These are phyloP conservation scores for Pochonia chlamydosporia DNA, from an alignment of 2,329 filamentous ascomycete species.

Conservation along the genomic window DNA sequence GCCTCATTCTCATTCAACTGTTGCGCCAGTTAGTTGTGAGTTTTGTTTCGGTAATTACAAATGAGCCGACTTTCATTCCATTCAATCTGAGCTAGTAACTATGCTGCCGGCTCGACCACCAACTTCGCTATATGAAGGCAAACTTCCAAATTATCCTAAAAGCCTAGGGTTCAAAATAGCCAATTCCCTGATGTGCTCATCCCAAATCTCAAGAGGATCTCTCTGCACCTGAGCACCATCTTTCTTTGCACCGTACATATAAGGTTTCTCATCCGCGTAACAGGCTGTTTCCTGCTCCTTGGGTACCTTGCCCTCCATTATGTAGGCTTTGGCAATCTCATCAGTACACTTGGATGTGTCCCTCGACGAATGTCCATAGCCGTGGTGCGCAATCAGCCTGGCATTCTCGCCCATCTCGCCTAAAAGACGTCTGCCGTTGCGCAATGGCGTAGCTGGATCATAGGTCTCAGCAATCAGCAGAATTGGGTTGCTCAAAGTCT, in stretches of 20 bases:
- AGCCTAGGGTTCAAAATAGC: constrained; percentile 10
- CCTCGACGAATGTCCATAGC: constrained; percentile 42
- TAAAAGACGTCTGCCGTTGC: constrained; percentile 38
- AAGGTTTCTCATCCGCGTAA: constrained; percentile 42
- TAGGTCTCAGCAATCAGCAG: constrained; percentile 43
- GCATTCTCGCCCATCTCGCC: constrained; percentile 42
- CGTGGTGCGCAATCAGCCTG: constrained; percentile 41
- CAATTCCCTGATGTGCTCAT: constrained; percentile 14
- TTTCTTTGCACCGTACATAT: constrained; percentile 30
- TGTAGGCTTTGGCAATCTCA: constrained; percentile 30
- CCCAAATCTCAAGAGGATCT: constrained; percentile 13
- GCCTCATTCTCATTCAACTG: too few relatives aligned
- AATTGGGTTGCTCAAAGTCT: constrained; percentile 36
- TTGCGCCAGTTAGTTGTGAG: too few relatives aligned
- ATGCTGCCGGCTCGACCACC: too few relatives aligned
- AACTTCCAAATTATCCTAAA: neutral
- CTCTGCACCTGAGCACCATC: neutral
- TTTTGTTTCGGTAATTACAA: too few relatives aligned
- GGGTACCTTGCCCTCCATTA: constrained; percentile 35
- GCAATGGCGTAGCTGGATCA: constrained; percentile 43
- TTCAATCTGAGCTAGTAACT: too few relatives aligned
- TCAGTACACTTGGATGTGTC: constrained; percentile 42
- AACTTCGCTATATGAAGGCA: too few relatives aligned
- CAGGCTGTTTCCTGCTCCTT: constrained; percentile 36
- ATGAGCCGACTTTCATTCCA: too few relatives aligned